Evolutionary conservation across 1,284 basidiomycete species (phyloP).

Genomic region (Puccinia hordei): DNA sequence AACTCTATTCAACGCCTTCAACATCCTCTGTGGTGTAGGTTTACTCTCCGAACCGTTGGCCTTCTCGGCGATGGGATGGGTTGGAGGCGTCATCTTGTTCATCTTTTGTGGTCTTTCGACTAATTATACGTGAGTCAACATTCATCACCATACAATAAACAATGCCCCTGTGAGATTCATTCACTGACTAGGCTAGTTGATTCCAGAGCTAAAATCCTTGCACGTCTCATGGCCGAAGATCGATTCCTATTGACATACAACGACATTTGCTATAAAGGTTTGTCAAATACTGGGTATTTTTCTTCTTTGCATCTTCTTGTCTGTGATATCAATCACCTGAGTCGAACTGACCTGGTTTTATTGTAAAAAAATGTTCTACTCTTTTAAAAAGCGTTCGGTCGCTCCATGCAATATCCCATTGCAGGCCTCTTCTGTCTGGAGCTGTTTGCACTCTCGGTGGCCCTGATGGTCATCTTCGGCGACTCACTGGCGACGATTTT

Average conservation of each 20-base stretch:
- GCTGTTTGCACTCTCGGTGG: slow-evolving; percentile 42
- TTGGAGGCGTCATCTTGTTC: slow-evolving; percentile 33
- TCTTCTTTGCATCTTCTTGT: not conserved
- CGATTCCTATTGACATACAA: slow-evolving; percentile 40
- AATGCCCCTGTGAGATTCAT: not conserved
- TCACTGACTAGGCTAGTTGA: not conserved
- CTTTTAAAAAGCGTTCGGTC: slow-evolving; percentile 24
- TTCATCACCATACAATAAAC: no score
- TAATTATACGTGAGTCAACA: slow-evolving; percentile 37
- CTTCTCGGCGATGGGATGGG: slow-evolving; percentile 41
- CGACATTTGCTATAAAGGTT: slow-evolving; percentile 49
- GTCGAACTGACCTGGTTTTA: not conserved
- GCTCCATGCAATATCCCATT: slow-evolving; percentile 47
- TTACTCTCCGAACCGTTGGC: slow-evolving; percentile 47
- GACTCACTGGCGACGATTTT: slow-evolving; percentile 43
- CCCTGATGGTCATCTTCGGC: slow-evolving; percentile 44
- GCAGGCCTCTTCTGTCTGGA: slow-evolving; percentile 43
- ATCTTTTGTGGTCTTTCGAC: slow-evolving; percentile 40
- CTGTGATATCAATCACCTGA: not conserved
- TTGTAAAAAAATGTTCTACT: no score
- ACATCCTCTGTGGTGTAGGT: slow-evolving; percentile 38
- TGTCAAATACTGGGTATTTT: not conserved
- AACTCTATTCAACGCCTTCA: slow-evolving; percentile 45
- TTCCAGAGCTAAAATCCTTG: slow-evolving; percentile 40
- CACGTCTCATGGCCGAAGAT: slow-evolving; percentile 46